Evolutionary conservation across 768 basidiomycete species (phyloP), one percentile per base, ranked within the genome.

Genomic region (Panellus pusillus): DNA sequence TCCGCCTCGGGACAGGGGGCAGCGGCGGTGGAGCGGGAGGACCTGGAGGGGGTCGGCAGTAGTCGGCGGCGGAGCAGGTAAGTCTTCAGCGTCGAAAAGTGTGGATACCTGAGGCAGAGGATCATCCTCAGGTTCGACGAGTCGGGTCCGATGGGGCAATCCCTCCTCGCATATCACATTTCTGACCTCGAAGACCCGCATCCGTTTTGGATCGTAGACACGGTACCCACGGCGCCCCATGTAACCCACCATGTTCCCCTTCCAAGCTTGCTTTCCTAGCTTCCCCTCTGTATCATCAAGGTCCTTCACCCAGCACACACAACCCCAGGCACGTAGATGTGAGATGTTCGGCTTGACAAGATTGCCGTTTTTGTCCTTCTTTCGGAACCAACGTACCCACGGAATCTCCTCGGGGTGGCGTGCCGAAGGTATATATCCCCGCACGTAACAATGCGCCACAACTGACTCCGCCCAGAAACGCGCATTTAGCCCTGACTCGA

Each of bases 361-460:
- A 13, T 40, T 19, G 2, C 44, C 52, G 2, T 2, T 15, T 5
- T 2, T 15, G 18, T 32, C 38, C 28, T 42, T 47, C 9, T 31
- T 14, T 1, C 32, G 29, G 19, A 46, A 35, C 44, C 44, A 46
- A 17, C 28, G 17, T 9, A 14, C 29, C 44, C 44, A 46, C 14
- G 44, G 44, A 18, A 46, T 19, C 13, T 61, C 35, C 24, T 29
- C 13, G 2, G 62, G 60, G 37, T 63, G 62, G 13, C 54, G 44
- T 0, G 43, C 17, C 8, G 58, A 63, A 1, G 64, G 64, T 2
- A 65, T 57, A 8, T 60, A 45, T 47, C 70, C 71, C 1, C 57
- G 31, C 0, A 69, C 20, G 43, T 70, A 68, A 14, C 49, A 56
- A 3, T 55, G 61, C 18, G 65, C 45, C 0, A 24, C 8, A 4